Evolutionary conservation across 768 basidiomycete genomes (phyloP), one percentile per base, ranked within the genome.

Genomic region (Termitomyces sp.): DNA sequence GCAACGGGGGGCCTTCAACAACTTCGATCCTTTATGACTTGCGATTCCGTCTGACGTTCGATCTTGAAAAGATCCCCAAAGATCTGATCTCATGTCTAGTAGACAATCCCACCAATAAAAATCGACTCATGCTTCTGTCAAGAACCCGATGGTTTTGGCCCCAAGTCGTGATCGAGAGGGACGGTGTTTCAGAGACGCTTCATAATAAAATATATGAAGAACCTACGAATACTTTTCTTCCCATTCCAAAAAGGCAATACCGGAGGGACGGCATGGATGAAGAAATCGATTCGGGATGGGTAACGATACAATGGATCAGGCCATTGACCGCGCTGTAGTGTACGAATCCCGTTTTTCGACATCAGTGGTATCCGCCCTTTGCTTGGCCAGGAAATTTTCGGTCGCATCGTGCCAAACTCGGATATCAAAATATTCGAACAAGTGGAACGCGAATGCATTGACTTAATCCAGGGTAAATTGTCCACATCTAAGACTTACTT

Each of bases 11-110:
- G 10, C 54, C 61, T 35, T 52, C 61, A 3, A 53, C 52, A 10
- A 43, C 76, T 13, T 69, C 78, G 22, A 46, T 84, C 12, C 68
- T 90, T 27, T 89, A 81, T 63, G 89, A 91, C 65, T 74, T 75
- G 59, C 83, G 89, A 6, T 91, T 88, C 66, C 60, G 82, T 3
- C 47, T 91, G 40, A 63, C 61, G 18, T 73, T 89, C 59, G 56
- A 79, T 53, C 61, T 81, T 13, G 59, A 60, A 32, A 70, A 61
- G 39, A 73, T 84, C 20, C 83, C 85, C 2, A 20, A 52, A 2
- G 43, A 65, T 7, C 33, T 86, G 3, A 54, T 61, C n/a, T 50
- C 56, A 18, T 61, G 60, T 32, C 50, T 82, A 36, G 20, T 58
- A 6, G 46, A 50, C n/a, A 20, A 61, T 16, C 36, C 55, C 45